Percentiles rank a stretch among this genome's conserved stretches.
Evolutionary conservation across 2,329 filamentous ascomycete genomes (phyloP).

Genomic region (Claviceps pusilla): DNA sequence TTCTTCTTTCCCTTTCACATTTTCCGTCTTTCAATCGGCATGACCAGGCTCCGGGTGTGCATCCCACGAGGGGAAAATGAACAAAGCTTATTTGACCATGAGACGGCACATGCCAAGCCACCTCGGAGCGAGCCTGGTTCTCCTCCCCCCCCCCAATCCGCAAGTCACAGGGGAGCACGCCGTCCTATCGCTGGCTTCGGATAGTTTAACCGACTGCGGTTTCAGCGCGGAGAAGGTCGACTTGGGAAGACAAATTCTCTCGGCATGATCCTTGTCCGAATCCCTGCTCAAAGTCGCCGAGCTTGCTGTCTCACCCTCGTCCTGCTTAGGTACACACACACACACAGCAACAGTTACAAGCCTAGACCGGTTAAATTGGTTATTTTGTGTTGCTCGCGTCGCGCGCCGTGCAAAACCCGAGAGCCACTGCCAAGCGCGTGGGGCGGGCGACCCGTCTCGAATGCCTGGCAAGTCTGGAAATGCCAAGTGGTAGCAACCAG

Average conservation of each 20-base stretch:
- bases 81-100: neutral
- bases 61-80: neutral
- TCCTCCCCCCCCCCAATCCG: neutral
- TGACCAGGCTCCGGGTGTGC: neutral
- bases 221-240: conserved; percentile 1
- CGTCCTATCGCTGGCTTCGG: conserved; percentile 2
- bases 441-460: neutral
- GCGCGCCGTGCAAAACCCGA: neutral
- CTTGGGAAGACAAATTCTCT: neutral
- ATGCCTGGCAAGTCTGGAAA: neutral
- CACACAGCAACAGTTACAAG: neutral
- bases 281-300: neutral
- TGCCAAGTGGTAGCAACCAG: neutral
- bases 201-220: conserved; percentile 5
- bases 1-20: neutral
- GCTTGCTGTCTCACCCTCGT: neutral
- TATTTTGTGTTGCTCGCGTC: neutral
- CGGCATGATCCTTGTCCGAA: neutral
- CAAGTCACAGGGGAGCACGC: neutral
- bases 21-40: neutral
- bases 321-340: neutral
- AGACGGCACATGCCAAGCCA: neutral
- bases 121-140: neutral
- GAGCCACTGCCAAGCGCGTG: neutral
- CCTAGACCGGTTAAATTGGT: neutral